A percentile compares a stretch with the other conserved stretches of the same genome.
phyloP scores from a whole-genome alignment of 1,284 basidiomycete genomes.

The Ceratobasidium sp. region DNA sequence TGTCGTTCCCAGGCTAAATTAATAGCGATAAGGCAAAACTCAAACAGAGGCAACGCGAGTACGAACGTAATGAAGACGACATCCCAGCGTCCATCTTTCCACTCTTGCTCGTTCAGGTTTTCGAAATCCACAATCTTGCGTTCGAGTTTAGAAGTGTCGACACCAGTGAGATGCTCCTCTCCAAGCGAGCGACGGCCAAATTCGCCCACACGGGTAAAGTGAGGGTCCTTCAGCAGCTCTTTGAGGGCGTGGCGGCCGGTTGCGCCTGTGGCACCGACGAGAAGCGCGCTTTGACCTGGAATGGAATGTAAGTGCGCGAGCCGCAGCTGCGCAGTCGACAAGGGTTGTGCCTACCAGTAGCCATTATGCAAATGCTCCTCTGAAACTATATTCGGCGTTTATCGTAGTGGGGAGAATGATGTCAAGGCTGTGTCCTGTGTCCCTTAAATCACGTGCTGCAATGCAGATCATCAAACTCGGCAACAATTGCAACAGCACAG shows the following conservation, averaged over 20 bases:
- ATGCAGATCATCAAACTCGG: too few species aligned
- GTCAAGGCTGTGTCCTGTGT: too few species aligned
- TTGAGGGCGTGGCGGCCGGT: conserved; percentile 62
- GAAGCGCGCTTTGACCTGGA: conserved; percentile 53
- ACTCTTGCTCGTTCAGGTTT: conserved; percentile 58
- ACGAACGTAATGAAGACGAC: conserved; percentile 58
- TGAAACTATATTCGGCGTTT: too few species aligned
- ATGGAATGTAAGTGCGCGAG: too few species aligned
- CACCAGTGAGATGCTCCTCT: conserved; percentile 47
- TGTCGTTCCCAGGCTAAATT: conserved; percentile 65
- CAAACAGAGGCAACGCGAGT: conserved; percentile 37
- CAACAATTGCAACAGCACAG: too few species aligned
- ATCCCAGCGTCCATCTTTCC: conserved; percentile 67
- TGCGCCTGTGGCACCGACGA: conserved; percentile 71
- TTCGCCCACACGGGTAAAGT: conserved; percentile 65
- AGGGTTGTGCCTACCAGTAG: too few species aligned
- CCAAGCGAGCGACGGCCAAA: conserved; percentile 66
- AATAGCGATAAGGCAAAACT: conserved; percentile 42
- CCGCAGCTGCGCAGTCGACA: too few species aligned
- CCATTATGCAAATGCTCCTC: too few species aligned
- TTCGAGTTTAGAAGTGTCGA: conserved; percentile 46
- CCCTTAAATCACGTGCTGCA: too few species aligned
- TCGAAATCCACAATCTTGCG: conserved; percentile 73
- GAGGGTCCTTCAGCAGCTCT: conserved; percentile 60
- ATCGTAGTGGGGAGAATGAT: too few species aligned